Conservation (phyloP, 148 eudicot genomes). For the Fagopyrum homotropicum region DNA sequence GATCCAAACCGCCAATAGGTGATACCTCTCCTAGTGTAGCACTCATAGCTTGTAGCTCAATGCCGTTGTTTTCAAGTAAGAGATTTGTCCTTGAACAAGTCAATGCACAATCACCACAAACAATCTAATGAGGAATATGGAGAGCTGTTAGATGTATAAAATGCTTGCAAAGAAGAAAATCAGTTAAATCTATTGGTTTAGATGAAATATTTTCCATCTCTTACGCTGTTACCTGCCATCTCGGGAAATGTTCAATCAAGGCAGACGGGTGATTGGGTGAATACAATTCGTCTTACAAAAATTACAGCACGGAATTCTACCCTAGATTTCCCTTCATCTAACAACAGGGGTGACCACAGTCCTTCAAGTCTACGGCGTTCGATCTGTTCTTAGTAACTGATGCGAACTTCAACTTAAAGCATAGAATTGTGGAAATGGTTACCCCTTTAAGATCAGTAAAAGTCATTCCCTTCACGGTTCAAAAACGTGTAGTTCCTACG, state of each 20-base stretch:
- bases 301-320: neutral
- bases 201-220: neutral
- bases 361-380: neutral
- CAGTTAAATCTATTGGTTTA: neutral
- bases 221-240: neutral
- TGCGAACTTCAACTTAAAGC: neutral
- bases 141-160: neutral
- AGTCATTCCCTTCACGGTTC: neutral
- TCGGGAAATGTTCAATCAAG: neutral
- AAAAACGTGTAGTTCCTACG: neutral
- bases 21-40: conserved; percentile 41
- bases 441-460: too few species aligned
- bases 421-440: neutral
- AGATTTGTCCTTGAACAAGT: conserved; percentile 42
- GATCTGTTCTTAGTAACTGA: neutral
- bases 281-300: neutral
- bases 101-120: conserved; percentile 2
- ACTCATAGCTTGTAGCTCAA: conserved; percentile 60
- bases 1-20: conserved; percentile 25
- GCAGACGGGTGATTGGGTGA: neutral
- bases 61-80: conserved; percentile 31
- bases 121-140: neutral
- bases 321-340: too few species aligned
- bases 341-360: neutral
- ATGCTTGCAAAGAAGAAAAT: neutral